Conservation (phyloP, 2,329 filamentous ascomycete species). For the Ascocoryne sarcoides region DNA sequence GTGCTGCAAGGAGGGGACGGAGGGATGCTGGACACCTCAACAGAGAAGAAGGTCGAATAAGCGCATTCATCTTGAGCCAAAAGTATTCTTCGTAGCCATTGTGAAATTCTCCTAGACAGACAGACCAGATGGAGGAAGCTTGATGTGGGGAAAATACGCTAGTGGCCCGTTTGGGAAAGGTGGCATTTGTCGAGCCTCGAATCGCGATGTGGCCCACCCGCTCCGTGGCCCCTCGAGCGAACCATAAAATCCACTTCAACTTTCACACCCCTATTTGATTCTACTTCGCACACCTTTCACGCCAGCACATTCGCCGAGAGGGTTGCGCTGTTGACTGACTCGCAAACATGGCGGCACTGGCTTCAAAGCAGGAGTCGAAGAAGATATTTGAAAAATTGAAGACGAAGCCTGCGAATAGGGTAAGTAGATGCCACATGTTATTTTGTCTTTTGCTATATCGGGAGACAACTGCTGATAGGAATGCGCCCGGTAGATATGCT, state of each 20-base stretch:
- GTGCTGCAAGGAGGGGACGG: conserved; percentile 33
- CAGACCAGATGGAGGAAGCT: too few species aligned
- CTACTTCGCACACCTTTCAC: conserved; percentile 3
- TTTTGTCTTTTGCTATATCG: neutral
- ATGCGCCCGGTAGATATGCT: conserved; percentile 64
- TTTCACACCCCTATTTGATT: too few species aligned
- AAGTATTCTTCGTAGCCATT: too few species aligned
- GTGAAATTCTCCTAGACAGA: too few species aligned
- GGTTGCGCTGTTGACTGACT: neutral
- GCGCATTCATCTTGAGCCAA: conserved; percentile 19
- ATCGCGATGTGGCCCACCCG: conserved; percentile 25
- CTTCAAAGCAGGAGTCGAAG: conserved; percentile 89
- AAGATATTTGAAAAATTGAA: conserved; percentile 98
- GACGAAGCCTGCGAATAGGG: conserved; percentile 90
- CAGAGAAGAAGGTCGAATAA: conserved; percentile 25
- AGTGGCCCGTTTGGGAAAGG: neutral
- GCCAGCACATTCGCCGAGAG: neutral
- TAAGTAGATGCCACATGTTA: conserved; percentile 32
- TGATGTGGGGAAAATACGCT: conserved; percentile 9
- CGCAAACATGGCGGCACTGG: conserved; percentile 36
- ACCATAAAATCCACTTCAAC: too few species aligned
- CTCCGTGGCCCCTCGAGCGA: too few species aligned
- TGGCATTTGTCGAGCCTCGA: conserved; percentile 1
- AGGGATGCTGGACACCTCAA: conserved; percentile 31
- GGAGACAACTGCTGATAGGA: conserved; percentile 10